Evolutionary conservation across 2,329 filamentous ascomycete genomes (phyloP), one percentile per base, ranked within the genome.

Genomic region (Fusarium brachygibbosum): DNA sequence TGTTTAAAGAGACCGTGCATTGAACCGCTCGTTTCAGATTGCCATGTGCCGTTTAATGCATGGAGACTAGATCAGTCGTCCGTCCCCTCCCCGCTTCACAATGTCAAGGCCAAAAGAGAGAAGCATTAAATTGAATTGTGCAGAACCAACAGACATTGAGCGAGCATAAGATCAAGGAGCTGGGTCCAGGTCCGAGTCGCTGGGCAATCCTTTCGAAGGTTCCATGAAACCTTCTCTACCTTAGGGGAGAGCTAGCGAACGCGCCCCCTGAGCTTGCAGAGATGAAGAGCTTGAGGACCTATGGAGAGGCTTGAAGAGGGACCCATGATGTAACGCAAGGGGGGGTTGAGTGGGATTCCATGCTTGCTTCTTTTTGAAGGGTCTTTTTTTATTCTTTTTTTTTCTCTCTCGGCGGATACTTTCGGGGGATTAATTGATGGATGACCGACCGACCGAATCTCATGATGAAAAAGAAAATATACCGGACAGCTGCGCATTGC

Each of bases 141-240:
- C 48, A 51, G 62, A 54, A 54, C 60, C 53, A 54, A 60, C 54
- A 29, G 41, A 44, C 23, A 6, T 25, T 7, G 17, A 38, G 48
- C 16, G 4, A 45, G 50, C 23, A 37, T 23, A 28, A 31, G 48
- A 34, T 37, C 41, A 46, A 63, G 28, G 37, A 62, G 50, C 25
- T 41, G 35, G 64, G 44, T 44, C 64, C 53, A 51, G 46, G 58
- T 50, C 46, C 46, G 52, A 4, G 40, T 25, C 16, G 41, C 41
- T 44, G 16, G 41, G n/a, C 34, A 51, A 31, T n/a, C 45, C 17
- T 49, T 34, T 71, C 63, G 70, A 74, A 74, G 66, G 51, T 74
- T 74, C 72, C 61, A 74, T 69, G 66, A 73, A 70, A 69, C 68
- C 70, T 74, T 74, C 72, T 69, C 71, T 61, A 35, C 52, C 41